Base-by-base conservation (phyloP, 306 rosid genomes). In the Citrullus mucosospermus region DNA sequence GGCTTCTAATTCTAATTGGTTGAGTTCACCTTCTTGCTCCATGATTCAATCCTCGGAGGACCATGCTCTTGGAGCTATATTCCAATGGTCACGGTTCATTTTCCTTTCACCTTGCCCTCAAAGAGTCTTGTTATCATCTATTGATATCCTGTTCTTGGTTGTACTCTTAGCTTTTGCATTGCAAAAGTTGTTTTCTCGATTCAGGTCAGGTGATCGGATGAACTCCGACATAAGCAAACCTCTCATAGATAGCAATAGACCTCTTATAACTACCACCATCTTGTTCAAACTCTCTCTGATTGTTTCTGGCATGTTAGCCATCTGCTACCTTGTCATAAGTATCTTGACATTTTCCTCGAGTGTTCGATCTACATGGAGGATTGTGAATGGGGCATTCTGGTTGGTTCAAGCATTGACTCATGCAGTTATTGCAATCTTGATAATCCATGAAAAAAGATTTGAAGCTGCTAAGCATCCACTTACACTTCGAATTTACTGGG, bases 81-180 rank as follows among this genome's bases (percentile, higher is more conserved):
- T 87, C 67, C 95, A 84, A 67, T 89, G 95, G 96, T 83, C 91
- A 38, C 79, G 88, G 84, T 94, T 92, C 82, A 30, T 90, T 77
- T 86, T 92, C 75, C 93, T 94, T 69, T 87, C 96, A 5, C 97
- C 98, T 22, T 94, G 98, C 44, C 92, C 96, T 25, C 98, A 94
- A 78, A 88, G 98, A 80, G 89, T 89, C 79, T 78, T 94, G 16
- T 73, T 86, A 3, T 87, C 97, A 54, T 78, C 85, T 11, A 54
- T 92, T 58, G 85, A 89, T 66, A 14, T 83, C 38, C 38, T 92
- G 6, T 88, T 94, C 81, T 22, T 92, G 81, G 63, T 89, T 54
- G 48, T 83, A 5, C 87, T 94, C 74, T n/a, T 87, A 50, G 75
- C 74, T 17, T 86, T 92, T 67, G 88, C 95, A 1, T 0, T 85